Base-by-base conservation (phyloP, 768 basidiomycete species). In the Calocera cornea region DNA sequence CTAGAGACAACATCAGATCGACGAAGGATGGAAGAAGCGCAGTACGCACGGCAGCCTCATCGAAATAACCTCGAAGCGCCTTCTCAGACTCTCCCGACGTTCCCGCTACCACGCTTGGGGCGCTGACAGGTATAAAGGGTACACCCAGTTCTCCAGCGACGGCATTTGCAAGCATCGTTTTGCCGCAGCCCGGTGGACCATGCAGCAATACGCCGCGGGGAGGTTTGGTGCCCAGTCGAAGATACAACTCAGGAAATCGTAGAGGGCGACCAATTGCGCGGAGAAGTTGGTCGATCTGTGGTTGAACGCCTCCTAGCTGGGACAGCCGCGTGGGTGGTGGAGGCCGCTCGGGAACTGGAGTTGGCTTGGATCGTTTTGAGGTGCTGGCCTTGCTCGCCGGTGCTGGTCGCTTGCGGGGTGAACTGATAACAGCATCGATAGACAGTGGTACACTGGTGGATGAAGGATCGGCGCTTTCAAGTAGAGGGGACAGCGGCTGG, bases 41-140 rank as follows among this genome's bases (percentile, higher is more conserved):
- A 38, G 1, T 44, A 75, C 80, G 2, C 34, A 92, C 93, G 79
- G 92, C 95, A 5, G 97, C 97, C 76, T 98, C 95, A 34, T 97
- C 95, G 73, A 99, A 99, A 0, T 92, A 94, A 73, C 97, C 95
- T 47, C 97, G 80, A 2, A 99, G 78, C 0, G 93, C 95, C 80
- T 95, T 98, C 75, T 99, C 97, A 0, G 92, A 95, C 76, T 99
- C 97, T 54, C 97, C 97, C 0, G 93, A 97, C 93, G 98, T 97
- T 0, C 97, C 95, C 1, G 91, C 94, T 8, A 99, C 93, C 68
- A 99, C 89, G 0, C 91, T 92, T 0, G 97, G 97, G 0, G 95
- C 95, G 1, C 95, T 95, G 69, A 99, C 87, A 64, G 80, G 90
- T 70, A 99, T 94, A 74, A 99, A 97, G 0, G 95, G 95, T 1